phyloP scores from a whole-genome alignment of 192 early-diverging fungal genomes.

The Backusella liffmaniae region DNA sequence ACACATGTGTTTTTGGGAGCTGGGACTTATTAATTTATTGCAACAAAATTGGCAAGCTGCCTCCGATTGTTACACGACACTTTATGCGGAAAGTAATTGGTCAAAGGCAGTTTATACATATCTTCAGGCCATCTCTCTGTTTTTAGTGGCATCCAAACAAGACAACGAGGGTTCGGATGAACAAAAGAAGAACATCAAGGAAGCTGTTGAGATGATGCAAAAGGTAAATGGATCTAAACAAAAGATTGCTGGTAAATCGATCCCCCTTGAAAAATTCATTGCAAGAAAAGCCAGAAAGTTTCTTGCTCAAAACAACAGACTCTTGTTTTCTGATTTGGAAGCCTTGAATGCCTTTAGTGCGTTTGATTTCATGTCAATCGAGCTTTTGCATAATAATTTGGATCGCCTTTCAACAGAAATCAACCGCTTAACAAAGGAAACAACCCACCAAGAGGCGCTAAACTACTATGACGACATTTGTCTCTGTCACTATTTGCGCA shows the following conservation, averaged over 20 bases:
- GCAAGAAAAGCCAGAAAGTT: conserved; percentile 81
- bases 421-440: conserved; percentile 24
- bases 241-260: conserved; percentile 82
- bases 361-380: conserved; percentile 67
- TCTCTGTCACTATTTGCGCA: conserved; percentile 67
- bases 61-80: conserved; percentile 54
- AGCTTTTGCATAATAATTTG: conserved; percentile 42
- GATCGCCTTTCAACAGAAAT: conserved; percentile 48
- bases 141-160: conserved; percentile 19
- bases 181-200: conserved; percentile 5
- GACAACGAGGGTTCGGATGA: conserved; percentile 43
- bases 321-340: conserved; percentile 78
- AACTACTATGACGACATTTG: conserved; percentile 82
- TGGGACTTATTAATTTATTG: conserved; percentile 63
- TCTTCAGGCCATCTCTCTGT: conserved; percentile 62
- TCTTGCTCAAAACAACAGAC: conserved; percentile 56
- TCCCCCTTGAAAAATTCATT: conserved; percentile 89
- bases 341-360: conserved; percentile 71
- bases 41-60: conserved; percentile 61
- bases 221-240: conserved; percentile 65
- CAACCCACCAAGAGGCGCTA: conserved; percentile 31
- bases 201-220: conserved; percentile 54
- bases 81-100: conserved; percentile 84
- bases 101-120: conserved; percentile 81
- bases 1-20: conserved; percentile 84